Conservation (phyloP, 75 land plant genomes). For the Picea sitchensis region DNA sequence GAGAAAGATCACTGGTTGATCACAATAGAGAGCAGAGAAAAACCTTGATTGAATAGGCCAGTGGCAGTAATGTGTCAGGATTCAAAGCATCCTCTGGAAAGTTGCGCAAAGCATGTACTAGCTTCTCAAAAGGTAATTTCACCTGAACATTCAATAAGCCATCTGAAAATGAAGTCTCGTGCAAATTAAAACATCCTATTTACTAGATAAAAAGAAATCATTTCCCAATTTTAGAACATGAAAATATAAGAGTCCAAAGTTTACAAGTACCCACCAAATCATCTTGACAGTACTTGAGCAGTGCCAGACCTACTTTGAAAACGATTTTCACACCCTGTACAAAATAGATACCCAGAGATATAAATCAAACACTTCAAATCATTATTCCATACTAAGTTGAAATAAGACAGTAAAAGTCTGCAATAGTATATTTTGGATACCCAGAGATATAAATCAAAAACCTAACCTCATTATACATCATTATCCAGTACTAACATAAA, state of each 20-base stretch:
- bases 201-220: not conserved
- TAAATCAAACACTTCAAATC: no score
- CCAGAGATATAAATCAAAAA: no score
- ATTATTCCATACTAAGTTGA: no score
- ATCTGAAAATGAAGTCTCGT: not conserved
- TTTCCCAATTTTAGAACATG: not conserved
- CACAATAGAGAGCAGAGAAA: not conserved
- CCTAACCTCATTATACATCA: no score
- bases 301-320: conserved; percentile 90
- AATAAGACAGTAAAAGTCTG: no score
- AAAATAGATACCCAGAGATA: not conserved
- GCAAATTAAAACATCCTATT: not conserved
- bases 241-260: conserved; percentile 5
- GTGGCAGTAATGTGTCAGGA: conserved; percentile 78
- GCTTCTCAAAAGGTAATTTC: conserved; percentile 92
- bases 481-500: no score
- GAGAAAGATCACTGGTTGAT: not conserved
- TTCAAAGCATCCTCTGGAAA: conserved; percentile 96
- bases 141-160: conserved; percentile 39
- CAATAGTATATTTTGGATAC: no score
- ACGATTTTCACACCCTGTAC: conserved; percentile 92
- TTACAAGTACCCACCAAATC: conserved; percentile 63
- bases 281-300: conserved; percentile 84
- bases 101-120: conserved; percentile 86
- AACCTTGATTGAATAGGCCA: conserved; percentile 98